phyloP scores from a whole-genome alignment of 2,329 filamentous ascomycete genomes.

The Ambrosiella beaveri region DNA sequence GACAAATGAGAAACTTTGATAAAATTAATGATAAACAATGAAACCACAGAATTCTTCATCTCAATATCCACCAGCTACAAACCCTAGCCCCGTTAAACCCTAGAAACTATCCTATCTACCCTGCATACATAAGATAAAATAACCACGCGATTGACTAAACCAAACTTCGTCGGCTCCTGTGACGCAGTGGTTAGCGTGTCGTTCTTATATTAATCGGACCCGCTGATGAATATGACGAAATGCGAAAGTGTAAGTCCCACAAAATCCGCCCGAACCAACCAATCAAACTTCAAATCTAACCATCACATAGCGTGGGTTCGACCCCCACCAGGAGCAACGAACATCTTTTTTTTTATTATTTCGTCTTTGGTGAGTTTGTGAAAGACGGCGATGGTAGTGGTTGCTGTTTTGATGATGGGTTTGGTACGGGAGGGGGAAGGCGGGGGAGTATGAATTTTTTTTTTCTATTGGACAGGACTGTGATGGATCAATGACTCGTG shows the following conservation, averaged over 20 bases:
- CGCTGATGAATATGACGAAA: slow-evolving; percentile 15
- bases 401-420: too few relatives aligned
- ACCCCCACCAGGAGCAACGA: slow-evolving; percentile 15
- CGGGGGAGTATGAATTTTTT: too few relatives aligned
- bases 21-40: neutral
- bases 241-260: slow-evolving; percentile 14
- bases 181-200: slow-evolving; percentile 16
- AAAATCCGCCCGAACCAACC: neutral
- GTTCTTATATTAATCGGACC: slow-evolving; percentile 14
- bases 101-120: neutral
- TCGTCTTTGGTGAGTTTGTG: neutral
- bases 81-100: neutral
- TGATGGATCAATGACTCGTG: too few relatives aligned
- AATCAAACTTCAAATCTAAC: slow-evolving; percentile 12
- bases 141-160: slow-evolving; percentile 5
- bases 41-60: neutral
- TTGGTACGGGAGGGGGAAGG: too few relatives aligned
- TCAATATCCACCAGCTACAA: neutral
- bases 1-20: slow-evolving; percentile 3
- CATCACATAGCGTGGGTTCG: slow-evolving; percentile 14
- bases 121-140: neutral
- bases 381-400: too few relatives aligned
- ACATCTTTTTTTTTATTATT: slow-evolving; percentile 8
- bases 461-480: too few relatives aligned
- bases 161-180: slow-evolving; percentile 13